Conservation (phyloP, 306 rosid genomes). For the Cucumis cinereus region DNA sequence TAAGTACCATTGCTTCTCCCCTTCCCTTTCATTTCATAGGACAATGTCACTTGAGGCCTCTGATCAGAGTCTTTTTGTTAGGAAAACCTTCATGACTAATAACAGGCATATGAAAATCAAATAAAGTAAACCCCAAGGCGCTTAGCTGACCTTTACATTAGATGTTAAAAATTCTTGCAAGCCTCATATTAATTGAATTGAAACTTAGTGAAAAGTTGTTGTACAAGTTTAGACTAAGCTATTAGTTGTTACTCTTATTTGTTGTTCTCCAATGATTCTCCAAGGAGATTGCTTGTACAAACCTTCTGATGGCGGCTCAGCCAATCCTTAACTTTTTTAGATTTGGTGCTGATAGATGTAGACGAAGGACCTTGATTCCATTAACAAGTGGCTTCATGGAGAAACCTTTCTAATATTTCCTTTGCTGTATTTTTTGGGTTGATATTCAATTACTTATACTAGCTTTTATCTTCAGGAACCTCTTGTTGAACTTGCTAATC, state of each 20-base stretch:
- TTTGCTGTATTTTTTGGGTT: neutral
- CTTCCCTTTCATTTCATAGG: neutral
- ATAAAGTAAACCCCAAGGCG: neutral
- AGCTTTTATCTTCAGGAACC: conserved; percentile 51
- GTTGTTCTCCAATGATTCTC: neutral
- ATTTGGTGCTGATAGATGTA: neutral
- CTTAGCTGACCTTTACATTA: neutral
- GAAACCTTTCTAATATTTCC: neutral
- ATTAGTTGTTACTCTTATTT: neutral
- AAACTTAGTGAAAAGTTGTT: neutral
- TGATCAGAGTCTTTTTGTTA: neutral
- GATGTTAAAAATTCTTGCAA: neutral
- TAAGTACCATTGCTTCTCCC: neutral
- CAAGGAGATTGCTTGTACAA: neutral
- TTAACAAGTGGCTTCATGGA: neutral
- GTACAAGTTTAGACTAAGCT: neutral
- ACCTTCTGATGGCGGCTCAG: neutral
- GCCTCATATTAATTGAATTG: neutral
- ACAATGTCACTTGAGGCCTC: neutral
- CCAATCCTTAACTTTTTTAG: neutral
- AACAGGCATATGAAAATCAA: neutral
- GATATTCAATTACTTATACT: neutral
- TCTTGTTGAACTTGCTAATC: conserved; percentile 64
- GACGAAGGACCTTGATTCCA: neutral
- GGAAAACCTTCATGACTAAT: neutral